Percentiles rank a stretch among this genome's conserved stretches.
Evolutionary conservation across 2,329 filamentous ascomycete genomes (phyloP).

Genomic region (Verticillium nonalfalfae): DNA sequence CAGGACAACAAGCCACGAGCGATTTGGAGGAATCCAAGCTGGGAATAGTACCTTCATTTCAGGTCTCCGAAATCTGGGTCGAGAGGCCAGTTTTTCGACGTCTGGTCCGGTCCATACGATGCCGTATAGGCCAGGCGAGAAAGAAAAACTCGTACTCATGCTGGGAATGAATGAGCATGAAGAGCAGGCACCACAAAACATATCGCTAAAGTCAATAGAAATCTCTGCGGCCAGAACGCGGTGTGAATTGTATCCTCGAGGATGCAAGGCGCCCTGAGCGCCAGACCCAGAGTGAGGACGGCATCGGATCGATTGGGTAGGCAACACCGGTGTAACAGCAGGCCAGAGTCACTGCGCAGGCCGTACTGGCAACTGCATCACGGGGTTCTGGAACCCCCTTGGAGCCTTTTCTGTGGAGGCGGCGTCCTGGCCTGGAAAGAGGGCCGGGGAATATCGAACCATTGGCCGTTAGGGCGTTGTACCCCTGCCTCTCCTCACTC

Average conservation of each 20-base stretch:
- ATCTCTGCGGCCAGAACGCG: background rate
- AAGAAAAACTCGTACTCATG: background rate
- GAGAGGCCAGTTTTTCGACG: background rate
- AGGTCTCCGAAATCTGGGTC: background rate
- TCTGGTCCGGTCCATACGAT: background rate
- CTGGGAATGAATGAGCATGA: background rate
- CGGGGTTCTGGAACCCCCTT: background rate
- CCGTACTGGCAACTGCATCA: background rate
- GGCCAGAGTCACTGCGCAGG: background rate
- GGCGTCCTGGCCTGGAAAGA: background rate
- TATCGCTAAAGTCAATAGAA: background rate
- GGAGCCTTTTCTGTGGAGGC: background rate
- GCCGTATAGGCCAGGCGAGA: background rate
- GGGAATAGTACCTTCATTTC: background rate
- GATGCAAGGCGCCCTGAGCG: background rate
- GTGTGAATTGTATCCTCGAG: background rate
- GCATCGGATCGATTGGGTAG: background rate
- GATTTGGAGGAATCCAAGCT: background rate
- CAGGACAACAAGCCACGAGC: background rate
- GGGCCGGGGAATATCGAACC: slow-evolving; percentile 1
- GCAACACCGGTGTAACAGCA: background rate
- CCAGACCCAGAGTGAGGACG: background rate
- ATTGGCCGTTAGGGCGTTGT: background rate
- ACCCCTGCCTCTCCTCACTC: background rate
- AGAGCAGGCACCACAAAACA: background rate